Conservation (phyloP, 2,329 filamentous ascomycete genomes). For the Neofusicoccum kwambonambiense region DNA sequence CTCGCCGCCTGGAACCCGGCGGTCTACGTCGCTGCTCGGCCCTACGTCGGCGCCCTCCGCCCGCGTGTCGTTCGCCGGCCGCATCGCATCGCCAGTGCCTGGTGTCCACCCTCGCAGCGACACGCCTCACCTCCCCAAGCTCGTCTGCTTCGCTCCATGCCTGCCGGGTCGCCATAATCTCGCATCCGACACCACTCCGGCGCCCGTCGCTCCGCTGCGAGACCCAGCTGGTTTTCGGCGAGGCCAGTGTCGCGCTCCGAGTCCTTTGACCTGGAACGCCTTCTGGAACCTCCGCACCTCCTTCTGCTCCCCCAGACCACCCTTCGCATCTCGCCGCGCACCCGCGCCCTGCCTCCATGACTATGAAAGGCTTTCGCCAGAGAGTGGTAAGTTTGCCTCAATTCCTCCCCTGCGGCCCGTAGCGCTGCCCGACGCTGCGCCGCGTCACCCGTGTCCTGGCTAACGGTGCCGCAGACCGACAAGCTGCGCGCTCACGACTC, state of each 20-base stretch:
- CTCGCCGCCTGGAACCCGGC: slow-evolving; percentile 9
- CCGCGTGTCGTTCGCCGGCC: slow-evolving; percentile 4
- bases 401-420: slow-evolving; percentile 4
- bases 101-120: slow-evolving; percentile 8
- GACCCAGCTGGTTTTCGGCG: slow-evolving; percentile 4
- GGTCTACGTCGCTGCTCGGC: slow-evolving; percentile 3
- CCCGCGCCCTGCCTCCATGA: slow-evolving; percentile 43
- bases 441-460: slow-evolving; percentile 12
- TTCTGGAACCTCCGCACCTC: slow-evolving; percentile 15
- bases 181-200: not conserved
- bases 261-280: slow-evolving; percentile 17
- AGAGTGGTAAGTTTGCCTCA: slow-evolving; percentile 74
- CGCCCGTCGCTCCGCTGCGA: slow-evolving; percentile 9
- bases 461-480: slow-evolving; percentile 53
- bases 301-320: slow-evolving; percentile 7
- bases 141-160: slow-evolving; percentile 12
- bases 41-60: slow-evolving; percentile 10
- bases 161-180: slow-evolving; percentile 2
- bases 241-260: slow-evolving; percentile 15
- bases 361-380: slow-evolving; percentile 97
- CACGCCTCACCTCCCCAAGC: not conserved
- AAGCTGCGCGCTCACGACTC: slow-evolving; percentile 84
- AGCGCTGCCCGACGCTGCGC: slow-evolving; percentile 21
- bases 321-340: slow-evolving; percentile 21
- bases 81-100: slow-evolving; percentile 7